phyloP scores from a whole-genome alignment of 1,139 yeast species.

The Blastobotrys apis region DNA sequence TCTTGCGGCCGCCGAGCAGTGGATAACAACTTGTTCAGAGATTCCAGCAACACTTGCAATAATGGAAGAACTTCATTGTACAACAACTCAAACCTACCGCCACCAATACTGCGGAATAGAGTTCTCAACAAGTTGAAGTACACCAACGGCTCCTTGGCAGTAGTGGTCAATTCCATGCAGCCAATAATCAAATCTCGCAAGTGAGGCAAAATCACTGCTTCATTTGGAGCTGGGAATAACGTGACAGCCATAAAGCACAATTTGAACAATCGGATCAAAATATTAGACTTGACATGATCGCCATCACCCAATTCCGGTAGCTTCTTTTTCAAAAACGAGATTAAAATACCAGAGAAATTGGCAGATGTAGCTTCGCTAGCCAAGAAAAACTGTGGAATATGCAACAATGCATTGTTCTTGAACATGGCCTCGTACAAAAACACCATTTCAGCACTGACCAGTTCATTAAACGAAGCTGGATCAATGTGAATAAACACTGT shows the following conservation, averaged over 20 bases:
- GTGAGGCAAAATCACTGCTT: slow-evolving; percentile 81
- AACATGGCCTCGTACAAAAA: slow-evolving; percentile 75
- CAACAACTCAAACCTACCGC: slow-evolving; percentile 88
- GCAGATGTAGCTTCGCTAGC: slow-evolving; percentile 93
- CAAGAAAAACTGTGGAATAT: slow-evolving; percentile 87
- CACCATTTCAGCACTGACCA: slow-evolving; percentile 76
- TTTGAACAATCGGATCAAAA: slow-evolving; percentile 80
- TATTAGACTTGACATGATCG: slow-evolving; percentile 72
- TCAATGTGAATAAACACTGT: slow-evolving; percentile 91
- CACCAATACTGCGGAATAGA: slow-evolving; percentile 88
- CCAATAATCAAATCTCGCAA: slow-evolving; percentile 75
- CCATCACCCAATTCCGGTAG: slow-evolving; percentile 77
- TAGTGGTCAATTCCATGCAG: slow-evolving; percentile 73
- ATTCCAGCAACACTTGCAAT: slow-evolving; percentile 77
- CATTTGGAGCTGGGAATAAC: slow-evolving; percentile 82
- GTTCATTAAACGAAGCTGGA: slow-evolving; percentile 93
- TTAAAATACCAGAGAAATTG: slow-evolving; percentile 82
- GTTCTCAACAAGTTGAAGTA: slow-evolving; percentile 87
- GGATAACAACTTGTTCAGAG: slow-evolving; percentile 74
- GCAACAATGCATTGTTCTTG: slow-evolving; percentile 79
- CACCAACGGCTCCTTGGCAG: slow-evolving; percentile 88
- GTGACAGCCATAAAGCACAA: slow-evolving; percentile 94
- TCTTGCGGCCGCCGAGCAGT: slow-evolving; percentile 87
- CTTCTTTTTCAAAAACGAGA: slow-evolving; percentile 69
- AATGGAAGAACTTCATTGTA: slow-evolving; percentile 92